Evolutionary conservation across 371 early-diverging fungal species (phyloP), one percentile per base, ranked within the genome.

Genomic region (Lichtheimia ornata): DNA sequence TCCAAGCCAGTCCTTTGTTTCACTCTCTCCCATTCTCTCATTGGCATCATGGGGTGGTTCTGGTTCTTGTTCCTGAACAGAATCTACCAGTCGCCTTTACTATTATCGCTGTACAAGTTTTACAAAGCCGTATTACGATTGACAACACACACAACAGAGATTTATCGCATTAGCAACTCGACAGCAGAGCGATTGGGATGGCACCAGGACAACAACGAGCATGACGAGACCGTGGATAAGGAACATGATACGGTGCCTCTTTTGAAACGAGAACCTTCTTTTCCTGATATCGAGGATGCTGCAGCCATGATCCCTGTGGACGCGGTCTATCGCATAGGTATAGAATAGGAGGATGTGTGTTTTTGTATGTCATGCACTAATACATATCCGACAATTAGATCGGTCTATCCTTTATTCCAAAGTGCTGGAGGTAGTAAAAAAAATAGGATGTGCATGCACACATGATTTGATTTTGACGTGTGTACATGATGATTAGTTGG

Each of bases 101-200:
- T 85, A 41, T 65, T 86, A 24, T 66, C 74, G 17, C 24, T 83
- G 20, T 88, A 85, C 56, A 83, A 80, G 58, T 35, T 74, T 40
- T 77, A 78, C 69, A 90, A 90, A 62, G 69, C 66, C 53, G 15
- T 85, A 25, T 58, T 81, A 53, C 79, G 77, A 7, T 56, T 74
- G 20, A 44, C 82, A 5, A 81, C 82, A 22, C 56, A 72, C 43
- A 86, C 88, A n/a, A 76, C 87, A 0, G 91, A 90, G 60, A 74
- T 90, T 47, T 86, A 81, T 18, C 79, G 90, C 15, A 70, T 90
- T 45, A 86, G 88, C 56, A 68, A 82, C 27, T 59, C 71, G 0
- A 69, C 77, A 5, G 70, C 71, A 14, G 63, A 57, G 18, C 66
- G 61, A 40, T 50, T 30, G 54, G 64, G 56, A 59, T 72, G 51